Percentiles rank a stretch among this genome's conserved stretches.
Evolutionary conservation across 139 green algal genomes (phyloP).

Genomic region (Zygnema circumcarinatum): DNA sequence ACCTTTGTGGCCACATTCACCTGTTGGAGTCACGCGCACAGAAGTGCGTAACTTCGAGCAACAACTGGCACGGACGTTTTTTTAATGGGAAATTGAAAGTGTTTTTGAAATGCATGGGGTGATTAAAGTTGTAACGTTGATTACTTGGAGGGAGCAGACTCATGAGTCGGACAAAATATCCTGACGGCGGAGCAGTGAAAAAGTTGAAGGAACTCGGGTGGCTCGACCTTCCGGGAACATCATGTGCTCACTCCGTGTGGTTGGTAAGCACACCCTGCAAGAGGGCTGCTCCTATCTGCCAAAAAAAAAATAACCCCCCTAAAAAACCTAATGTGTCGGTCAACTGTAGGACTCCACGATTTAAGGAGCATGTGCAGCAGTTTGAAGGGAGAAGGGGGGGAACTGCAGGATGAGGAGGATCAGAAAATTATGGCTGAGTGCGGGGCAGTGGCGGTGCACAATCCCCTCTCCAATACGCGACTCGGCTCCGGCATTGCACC

Average conservation of each 20-base stretch:
- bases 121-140: too few relatives aligned
- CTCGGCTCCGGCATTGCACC: constrained; percentile 52
- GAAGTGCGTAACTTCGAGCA: constrained; percentile 16
- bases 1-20: constrained; percentile 53
- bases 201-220: constrained; percentile 37
- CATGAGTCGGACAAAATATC: not conserved
- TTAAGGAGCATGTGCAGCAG: too few relatives aligned
- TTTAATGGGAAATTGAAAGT: too few relatives aligned
- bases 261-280: constrained; percentile 26
- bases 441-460: constrained; percentile 47
- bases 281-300: too few relatives aligned
- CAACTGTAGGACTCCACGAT: too few relatives aligned
- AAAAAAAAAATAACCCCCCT: too few relatives aligned
- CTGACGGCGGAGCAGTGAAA: constrained; percentile 40
- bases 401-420: constrained; percentile 53
- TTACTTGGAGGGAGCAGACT: constrained; percentile 13
- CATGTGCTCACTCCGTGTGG: constrained; percentile 45
- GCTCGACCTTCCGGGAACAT: constrained; percentile 37
- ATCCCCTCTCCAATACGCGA: constrained; percentile 49
- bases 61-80: not conserved
- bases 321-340: too few relatives aligned
- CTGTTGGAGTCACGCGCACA: constrained; percentile 51
- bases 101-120: too few relatives aligned
- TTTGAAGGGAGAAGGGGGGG: too few relatives aligned
- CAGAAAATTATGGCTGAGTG: constrained; percentile 49